These are phyloP conservation scores for Chalara sp. DNA, from an alignment of 2,329 filamentous ascomycete genomes.

Conservation along the genomic window DNA sequence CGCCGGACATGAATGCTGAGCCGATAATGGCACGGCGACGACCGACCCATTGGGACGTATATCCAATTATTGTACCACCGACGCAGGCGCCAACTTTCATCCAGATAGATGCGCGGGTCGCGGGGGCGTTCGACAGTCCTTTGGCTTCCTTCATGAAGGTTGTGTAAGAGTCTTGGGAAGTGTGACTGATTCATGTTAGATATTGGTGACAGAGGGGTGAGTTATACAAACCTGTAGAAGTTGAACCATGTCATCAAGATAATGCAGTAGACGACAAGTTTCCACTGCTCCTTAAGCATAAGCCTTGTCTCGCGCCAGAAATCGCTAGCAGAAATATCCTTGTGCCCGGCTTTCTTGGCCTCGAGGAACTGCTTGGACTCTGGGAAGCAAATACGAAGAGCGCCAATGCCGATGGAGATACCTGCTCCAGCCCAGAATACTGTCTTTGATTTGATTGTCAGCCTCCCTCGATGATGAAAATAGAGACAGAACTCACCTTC, in stretches of 20 bases:
- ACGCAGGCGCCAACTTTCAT: conserved; percentile 60
- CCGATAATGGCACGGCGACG: conserved; percentile 61
- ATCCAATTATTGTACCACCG: conserved; percentile 60
- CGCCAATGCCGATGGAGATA: conserved; percentile 45
- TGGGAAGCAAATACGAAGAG: conserved; percentile 29
- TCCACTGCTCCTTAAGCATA: conserved; percentile 68
- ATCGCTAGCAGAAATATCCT: conserved; percentile 35
- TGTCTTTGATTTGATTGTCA: too few species aligned
- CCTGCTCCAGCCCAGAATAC: conserved; percentile 42
- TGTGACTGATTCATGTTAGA: conserved; percentile 50
- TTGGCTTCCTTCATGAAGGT: conserved; percentile 69
- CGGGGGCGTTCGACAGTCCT: conserved; percentile 54
- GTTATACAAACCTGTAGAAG: conserved; percentile 41
- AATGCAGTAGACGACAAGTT: conserved; percentile 69
- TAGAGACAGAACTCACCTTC: conserved; percentile 50
- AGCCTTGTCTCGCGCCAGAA: conserved; percentile 65
- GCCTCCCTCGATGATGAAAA: too few species aligned
- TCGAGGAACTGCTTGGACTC: conserved; percentile 72
- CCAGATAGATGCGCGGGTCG: conserved; percentile 64
- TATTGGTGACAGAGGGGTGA: neutral
- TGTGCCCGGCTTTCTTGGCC: conserved; percentile 53
- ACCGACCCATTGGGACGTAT: conserved; percentile 59
- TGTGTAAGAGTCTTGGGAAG: conserved; percentile 60
- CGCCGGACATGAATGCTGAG: conserved; percentile 54
- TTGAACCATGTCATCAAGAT: conserved; percentile 66